Evolutionary conservation across 805 yeast genomes (phyloP).

Genomic region (Scheffersomyces amazonensis): DNA sequence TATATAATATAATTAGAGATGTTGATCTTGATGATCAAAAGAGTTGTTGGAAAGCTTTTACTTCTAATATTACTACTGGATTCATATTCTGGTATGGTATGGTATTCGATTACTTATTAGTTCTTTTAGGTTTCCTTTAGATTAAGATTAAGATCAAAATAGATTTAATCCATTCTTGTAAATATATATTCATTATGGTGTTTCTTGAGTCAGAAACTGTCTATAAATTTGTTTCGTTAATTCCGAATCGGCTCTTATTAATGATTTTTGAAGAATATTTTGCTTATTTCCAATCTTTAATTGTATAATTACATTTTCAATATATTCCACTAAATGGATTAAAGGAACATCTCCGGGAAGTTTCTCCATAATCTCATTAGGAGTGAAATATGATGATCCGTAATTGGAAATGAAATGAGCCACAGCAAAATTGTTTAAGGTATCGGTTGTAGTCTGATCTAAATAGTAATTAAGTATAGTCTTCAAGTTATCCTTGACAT

Average conservation of each 20-base stretch:
- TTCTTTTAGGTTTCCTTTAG: constrained; percentile 41
- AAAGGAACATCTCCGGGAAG: constrained; percentile 23
- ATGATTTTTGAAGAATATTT: constrained; percentile 19
- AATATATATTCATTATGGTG: not conserved
- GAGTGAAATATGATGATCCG: constrained; percentile 16
- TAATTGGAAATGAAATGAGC: constrained; percentile 25
- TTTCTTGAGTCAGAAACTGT: constrained; percentile 12
- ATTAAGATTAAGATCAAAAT: not conserved
- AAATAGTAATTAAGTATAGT: constrained; percentile 17
- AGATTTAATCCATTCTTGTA: not conserved
- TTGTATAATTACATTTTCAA: constrained; percentile 16
- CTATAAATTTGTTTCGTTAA: constrained; percentile 15
- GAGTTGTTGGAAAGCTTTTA: constrained; percentile 81
- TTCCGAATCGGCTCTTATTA: constrained; percentile 27
- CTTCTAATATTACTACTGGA: constrained; percentile 75
- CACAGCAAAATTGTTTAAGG: constrained; percentile 15
- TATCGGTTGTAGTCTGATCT: constrained; percentile 1
- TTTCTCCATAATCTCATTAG: constrained; percentile 22
- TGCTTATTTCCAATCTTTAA: constrained; percentile 16
- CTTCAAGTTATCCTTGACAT: constrained; percentile 8
- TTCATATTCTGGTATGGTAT: constrained; percentile 65
- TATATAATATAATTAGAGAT: constrained; percentile 62
- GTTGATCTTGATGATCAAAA: constrained; percentile 80
- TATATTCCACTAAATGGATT: constrained; percentile 23
- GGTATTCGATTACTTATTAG: constrained; percentile 59